Evolutionary conservation across 2,329 filamentous ascomycete species (phyloP).

Genomic region (Cercospora zeae-maydis): DNA sequence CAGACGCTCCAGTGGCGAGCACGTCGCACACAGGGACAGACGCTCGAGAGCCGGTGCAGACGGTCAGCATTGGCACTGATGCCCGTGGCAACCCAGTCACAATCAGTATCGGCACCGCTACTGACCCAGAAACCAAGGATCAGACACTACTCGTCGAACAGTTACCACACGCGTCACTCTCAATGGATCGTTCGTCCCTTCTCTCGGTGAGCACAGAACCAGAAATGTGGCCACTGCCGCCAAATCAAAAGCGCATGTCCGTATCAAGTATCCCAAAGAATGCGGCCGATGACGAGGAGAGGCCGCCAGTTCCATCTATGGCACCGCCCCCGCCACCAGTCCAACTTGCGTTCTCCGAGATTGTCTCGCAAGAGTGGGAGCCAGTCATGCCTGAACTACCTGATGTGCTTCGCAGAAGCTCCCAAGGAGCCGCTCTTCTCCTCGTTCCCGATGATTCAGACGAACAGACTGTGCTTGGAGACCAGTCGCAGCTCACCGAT

Average conservation of each 20-base stretch:
- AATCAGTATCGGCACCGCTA: slow-evolving; percentile 11
- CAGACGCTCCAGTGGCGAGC: slow-evolving; percentile 2
- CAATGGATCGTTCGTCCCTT: slow-evolving; percentile 34
- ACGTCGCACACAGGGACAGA: slow-evolving; percentile 10
- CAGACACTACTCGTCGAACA: slow-evolving; percentile 12
- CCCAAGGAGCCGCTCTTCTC: neutral
- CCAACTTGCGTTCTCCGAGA: slow-evolving; percentile 21
- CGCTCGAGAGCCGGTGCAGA: slow-evolving; percentile 4
- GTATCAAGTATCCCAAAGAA: neutral
- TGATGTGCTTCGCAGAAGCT: neutral
- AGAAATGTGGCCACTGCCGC: slow-evolving; percentile 11
- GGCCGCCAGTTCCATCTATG: slow-evolving; percentile 15
- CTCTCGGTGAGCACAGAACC: slow-evolving; percentile 41
- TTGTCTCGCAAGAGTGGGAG: slow-evolving; percentile 25
- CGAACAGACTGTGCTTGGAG: neutral
- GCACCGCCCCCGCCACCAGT: slow-evolving; percentile 17
- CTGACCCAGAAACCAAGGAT: slow-evolving; percentile 7
- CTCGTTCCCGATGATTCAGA: neutral
- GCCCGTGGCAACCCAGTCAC: slow-evolving; percentile 10
- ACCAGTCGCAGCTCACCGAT: neutral
- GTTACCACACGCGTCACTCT: slow-evolving; percentile 5
- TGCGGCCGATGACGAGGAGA: slow-evolving; percentile 11
- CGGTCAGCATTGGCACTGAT: slow-evolving; percentile 17
- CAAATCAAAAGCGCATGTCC: slow-evolving; percentile 8
- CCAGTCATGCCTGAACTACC: slow-evolving; percentile 12